Percentiles rank a stretch among this genome's conserved stretches.
phyloP scores from a whole-genome alignment of 139 green algal genomes.

The Chloropicon primus region DNA sequence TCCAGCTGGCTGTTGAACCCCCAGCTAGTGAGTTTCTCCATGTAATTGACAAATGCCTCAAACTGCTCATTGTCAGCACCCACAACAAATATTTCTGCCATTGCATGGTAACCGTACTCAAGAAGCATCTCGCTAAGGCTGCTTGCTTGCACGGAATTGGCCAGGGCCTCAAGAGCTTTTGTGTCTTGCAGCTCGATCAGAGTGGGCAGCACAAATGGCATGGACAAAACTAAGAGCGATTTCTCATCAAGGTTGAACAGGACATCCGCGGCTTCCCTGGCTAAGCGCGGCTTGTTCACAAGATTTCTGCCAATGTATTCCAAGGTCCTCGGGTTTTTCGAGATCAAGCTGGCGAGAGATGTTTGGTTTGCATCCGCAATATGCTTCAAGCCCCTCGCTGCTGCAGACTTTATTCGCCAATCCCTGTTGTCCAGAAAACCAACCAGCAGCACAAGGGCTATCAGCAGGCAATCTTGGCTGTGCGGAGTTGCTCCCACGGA shows the following conservation, averaged over 20 bases:
- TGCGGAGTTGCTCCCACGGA: neutral
- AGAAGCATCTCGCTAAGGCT: neutral
- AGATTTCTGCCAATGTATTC: constrained; percentile 8
- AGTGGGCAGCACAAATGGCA: neutral
- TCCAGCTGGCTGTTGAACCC: constrained; percentile 7
- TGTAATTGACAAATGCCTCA: constrained; percentile 2
- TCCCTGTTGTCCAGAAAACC: neutral
- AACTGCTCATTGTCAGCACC: neutral
- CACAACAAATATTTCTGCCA: neutral
- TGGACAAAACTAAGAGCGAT: neutral
- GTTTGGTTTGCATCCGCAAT: neutral
- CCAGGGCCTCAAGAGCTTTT: neutral
- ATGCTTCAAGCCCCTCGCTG: neutral
- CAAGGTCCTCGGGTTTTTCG: neutral
- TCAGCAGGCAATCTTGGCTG: neutral
- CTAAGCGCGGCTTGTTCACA: constrained; percentile 1
- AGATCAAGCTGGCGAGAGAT: neutral
- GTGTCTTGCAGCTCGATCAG: constrained; percentile 8
- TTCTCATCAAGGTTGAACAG: neutral
- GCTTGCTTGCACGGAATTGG: neutral
- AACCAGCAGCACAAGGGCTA: constrained; percentile 1
- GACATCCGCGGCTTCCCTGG: neutral
- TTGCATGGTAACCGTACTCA: constrained; percentile 8
- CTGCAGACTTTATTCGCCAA: neutral
- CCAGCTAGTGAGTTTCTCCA: constrained; percentile 5